phyloP scores from a whole-genome alignment of 768 basidiomycete genomes.

The Rhizopogon vinicolor region DNA sequence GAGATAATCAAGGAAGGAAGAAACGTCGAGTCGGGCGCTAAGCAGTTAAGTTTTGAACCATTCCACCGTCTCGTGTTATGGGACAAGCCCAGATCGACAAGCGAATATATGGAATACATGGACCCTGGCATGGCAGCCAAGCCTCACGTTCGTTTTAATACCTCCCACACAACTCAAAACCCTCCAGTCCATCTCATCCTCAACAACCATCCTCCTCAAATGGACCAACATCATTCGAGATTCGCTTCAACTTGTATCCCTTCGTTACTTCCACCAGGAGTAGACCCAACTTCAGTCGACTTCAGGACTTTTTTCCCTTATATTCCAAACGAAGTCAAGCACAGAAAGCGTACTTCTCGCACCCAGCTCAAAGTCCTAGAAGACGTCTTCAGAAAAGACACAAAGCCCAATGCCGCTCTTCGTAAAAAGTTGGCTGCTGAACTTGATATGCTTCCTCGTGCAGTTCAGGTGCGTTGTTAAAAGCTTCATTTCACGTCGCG shows the following conservation, averaged over 20 bases:
- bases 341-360: constrained; percentile 84
- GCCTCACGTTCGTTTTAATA: constrained; percentile 36
- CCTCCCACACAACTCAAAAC: constrained; percentile 19
- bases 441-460: constrained; percentile 88
- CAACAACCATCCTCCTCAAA: constrained; percentile 9
- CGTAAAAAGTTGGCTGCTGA: constrained; percentile 77
- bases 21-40: no score
- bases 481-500: constrained; percentile 4
- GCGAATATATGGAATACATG: constrained; percentile 14
- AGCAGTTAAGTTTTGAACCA: no score
- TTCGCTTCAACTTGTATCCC: constrained; percentile 38
- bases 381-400: constrained; percentile 78
- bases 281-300: constrained; percentile 66
- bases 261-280: constrained; percentile 43
- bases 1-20: no score
- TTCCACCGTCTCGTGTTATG: no score
- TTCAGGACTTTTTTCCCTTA: constrained; percentile 86
- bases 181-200: constrained; percentile 13
- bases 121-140: constrained; percentile 26
- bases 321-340: constrained; percentile 91
- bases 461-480: constrained; percentile 75
- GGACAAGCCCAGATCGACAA: no score
- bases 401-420: constrained; percentile 82
- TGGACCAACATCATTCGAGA: constrained; percentile 24
- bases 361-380: constrained; percentile 89